phyloP scores from a whole-genome alignment of 139 green algal species.

The Chlorella sp. region DNA sequence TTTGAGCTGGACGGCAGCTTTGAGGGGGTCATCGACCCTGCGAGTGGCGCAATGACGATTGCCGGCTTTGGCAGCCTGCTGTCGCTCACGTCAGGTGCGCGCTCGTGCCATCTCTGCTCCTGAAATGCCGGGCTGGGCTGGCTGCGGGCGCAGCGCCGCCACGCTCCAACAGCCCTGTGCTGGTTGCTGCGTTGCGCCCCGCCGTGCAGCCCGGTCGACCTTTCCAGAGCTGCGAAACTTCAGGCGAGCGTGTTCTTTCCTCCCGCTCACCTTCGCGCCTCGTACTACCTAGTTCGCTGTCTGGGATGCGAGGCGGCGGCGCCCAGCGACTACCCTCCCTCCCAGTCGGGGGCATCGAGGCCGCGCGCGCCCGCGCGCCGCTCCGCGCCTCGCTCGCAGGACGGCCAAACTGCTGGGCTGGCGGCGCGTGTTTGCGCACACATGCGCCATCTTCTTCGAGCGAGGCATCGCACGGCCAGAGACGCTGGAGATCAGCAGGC shows the following conservation, averaged over 20 bases:
- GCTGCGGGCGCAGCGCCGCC: constrained; percentile 6
- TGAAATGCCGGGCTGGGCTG: too few species aligned
- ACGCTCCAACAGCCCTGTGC: not conserved
- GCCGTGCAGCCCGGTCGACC: constrained; percentile 66
- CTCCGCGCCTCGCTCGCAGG: not conserved
- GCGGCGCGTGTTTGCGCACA: constrained; percentile 88
- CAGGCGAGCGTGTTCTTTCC: constrained; percentile 47
- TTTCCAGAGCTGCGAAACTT: constrained; percentile 87
- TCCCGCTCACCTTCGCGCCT: too few species aligned
- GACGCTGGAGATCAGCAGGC: constrained; percentile 70
- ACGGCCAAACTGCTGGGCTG: constrained; percentile 61
- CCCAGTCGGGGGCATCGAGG: not conserved
- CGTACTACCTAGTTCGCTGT: not conserved
- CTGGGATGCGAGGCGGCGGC: not conserved
- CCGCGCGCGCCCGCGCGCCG: not conserved
- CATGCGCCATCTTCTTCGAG: constrained; percentile 80
- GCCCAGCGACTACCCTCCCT: not conserved
- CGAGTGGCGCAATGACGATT: too few species aligned
- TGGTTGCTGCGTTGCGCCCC: not conserved
- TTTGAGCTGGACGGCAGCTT: too few species aligned
- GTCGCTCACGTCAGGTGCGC: constrained; percentile 50
- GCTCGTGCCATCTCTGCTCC: too few species aligned
- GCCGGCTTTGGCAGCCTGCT: constrained; percentile 81
- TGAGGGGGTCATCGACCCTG: too few species aligned
- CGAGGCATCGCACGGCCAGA: constrained; percentile 79